These are phyloP conservation scores for Rhizopogon salebrosus DNA, from an alignment of 768 basidiomycete genomes.

Conservation along the genomic window DNA sequence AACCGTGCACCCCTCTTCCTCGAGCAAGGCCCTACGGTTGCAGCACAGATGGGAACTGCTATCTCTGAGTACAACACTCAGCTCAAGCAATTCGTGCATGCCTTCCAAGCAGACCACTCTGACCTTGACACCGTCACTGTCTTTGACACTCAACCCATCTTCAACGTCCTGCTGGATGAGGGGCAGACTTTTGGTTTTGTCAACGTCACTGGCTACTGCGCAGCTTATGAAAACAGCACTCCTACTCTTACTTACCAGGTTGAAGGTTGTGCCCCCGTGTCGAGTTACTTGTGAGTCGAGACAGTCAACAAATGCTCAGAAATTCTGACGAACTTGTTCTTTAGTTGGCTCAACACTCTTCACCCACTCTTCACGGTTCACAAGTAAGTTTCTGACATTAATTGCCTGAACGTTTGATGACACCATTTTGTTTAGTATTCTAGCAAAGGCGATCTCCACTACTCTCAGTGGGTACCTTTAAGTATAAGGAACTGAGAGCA, in stretches of 20 bases:
- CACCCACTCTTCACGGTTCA: conserved; percentile 63
- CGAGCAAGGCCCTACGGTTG: conserved; percentile 27
- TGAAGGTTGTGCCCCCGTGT: conserved; percentile 54
- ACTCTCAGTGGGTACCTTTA: conserved; percentile 32
- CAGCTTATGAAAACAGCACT: conserved; percentile 55
- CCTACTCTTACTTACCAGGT: conserved; percentile 48
- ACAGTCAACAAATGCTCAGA: background rate
- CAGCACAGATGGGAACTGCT: conserved; percentile 24
- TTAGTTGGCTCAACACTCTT: conserved; percentile 56
- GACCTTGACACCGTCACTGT: conserved; percentile 42
- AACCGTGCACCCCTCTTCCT: conserved; percentile 52
- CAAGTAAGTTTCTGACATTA: conserved; percentile 34
- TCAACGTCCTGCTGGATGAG: conserved; percentile 53
- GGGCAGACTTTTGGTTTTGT: conserved; percentile 50
- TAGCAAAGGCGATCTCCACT: conserved; percentile 49
- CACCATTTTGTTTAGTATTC: conserved; percentile 28
- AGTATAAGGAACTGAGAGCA: no score
- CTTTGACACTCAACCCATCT: conserved; percentile 54
- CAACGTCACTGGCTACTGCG: conserved; percentile 54
- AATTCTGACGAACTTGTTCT: background rate
- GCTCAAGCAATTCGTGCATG: conserved; percentile 30
- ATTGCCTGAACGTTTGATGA: background rate
- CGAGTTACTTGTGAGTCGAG: conserved; percentile 55
- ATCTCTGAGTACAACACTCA: conserved; percentile 49
- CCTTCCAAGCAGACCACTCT: conserved; percentile 36